Evolutionary conservation across 306 rosid genomes (phyloP), one percentile per base, ranked within the genome.

Genomic region (Vigna trinervia): DNA sequence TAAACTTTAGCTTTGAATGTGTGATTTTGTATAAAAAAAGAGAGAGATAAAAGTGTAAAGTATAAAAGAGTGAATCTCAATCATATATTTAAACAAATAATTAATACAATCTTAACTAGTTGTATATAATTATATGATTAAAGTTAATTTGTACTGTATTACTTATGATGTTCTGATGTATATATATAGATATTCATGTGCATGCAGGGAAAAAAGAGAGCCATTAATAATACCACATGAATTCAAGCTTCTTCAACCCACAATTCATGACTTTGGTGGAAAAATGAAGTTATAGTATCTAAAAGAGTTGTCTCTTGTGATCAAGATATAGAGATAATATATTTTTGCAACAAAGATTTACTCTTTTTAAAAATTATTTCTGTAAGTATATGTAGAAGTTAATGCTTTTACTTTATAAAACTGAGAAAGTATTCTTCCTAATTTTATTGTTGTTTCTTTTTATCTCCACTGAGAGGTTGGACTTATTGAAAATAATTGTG

Each of bases 181-280:
- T 60, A 60, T 59, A 26, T 59, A 23, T 12, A 60, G 28, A 28
- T 59, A 23, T 12, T 26, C 65, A 58, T 59, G 39, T 59, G 28
- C 28, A 4, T 11, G n/a, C 7, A 1, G 8, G 8, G 3, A 1
- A 5, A 50, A 6, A 6, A 10, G 46, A 59, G 48, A 74, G 32
- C 11, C 38, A 50, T 75, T 12, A 63, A 48, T 6, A 63, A 11
- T 63, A 20, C 41, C 73, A 36, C 52, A 51, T 34, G 73, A 36
- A 28, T 76, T 41, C 72, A 48, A 26, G 52, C 38, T 60, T 14
- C 54, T 50, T 76, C 58, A 46, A 23, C 46, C 71, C 51, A 62
- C 34, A 12, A 3, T 46, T 28, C 57, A 28, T 28, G 71, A 14
- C 20, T 28, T 36, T 30, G 48, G 50, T 1, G n/a, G 15, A 26